phyloP scores from a whole-genome alignment of 176 grass and related monocot genomes.

The Lolium multiflorum region DNA sequence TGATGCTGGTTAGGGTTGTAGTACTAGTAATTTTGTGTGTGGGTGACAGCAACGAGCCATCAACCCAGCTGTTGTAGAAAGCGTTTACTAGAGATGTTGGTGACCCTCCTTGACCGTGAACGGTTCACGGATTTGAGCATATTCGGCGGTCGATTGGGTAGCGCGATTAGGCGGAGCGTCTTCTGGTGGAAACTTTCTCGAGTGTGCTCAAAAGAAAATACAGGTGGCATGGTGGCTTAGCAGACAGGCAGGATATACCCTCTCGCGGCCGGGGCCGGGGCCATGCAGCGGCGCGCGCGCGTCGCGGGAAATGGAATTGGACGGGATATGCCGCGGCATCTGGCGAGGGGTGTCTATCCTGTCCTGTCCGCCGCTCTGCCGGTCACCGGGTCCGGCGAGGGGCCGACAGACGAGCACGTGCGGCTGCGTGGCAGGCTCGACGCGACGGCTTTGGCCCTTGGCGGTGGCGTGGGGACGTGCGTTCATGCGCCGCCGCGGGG shows the following conservation, averaged over 20 bases:
- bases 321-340: too few species aligned
- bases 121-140: conserved; percentile 16
- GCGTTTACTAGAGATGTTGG: background rate
- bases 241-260: background rate
- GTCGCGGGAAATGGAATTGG: too few species aligned
- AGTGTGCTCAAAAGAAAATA: background rate
- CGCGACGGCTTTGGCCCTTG: conserved; percentile 28
- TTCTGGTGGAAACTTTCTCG: conserved; percentile 13
- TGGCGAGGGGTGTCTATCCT: conserved; percentile 21
- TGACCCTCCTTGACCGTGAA: background rate
- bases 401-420: conserved; percentile 39
- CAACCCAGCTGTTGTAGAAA: too few species aligned
- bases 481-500: background rate
- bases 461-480: background rate
- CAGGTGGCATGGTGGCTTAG: background rate
- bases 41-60: too few species aligned
- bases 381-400: background rate
- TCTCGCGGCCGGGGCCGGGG: background rate
- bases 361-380: background rate
- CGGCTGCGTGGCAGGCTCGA: background rate
- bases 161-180: background rate
- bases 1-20: too few species aligned
- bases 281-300: background rate
- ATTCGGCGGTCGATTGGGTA: background rate
- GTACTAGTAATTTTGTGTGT: too few species aligned